phyloP scores from a whole-genome alignment of 306 rosid species.

The Lotus japonicus region DNA sequence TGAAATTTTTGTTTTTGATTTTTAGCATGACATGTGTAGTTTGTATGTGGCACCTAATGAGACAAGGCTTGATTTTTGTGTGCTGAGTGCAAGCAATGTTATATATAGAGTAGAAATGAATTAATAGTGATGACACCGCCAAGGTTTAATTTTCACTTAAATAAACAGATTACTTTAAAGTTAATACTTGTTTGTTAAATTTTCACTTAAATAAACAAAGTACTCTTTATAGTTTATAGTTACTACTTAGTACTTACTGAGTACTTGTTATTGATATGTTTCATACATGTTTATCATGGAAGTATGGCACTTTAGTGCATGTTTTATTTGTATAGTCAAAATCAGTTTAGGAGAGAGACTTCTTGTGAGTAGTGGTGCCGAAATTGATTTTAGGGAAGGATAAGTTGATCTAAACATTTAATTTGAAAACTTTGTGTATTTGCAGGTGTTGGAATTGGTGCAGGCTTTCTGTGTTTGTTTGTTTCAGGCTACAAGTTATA shows the following conservation, averaged over 20 bases:
- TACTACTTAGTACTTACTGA: no score
- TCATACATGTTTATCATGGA: background rate
- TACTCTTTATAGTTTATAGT: no score
- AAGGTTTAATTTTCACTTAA: background rate
- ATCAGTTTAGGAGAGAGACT: no score
- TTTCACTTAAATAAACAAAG: background rate
- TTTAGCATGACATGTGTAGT: background rate
- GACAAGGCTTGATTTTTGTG: background rate
- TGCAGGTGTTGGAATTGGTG: slow-evolving; percentile 43
- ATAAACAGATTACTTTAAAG: background rate
- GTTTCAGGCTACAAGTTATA: slow-evolving; percentile 26
- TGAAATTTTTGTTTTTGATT: background rate
- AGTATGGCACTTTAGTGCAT: no score
- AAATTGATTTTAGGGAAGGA: no score
- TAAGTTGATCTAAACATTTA: background rate
- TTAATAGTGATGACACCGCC: background rate
- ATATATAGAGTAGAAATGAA: background rate
- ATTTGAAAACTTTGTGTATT: background rate
- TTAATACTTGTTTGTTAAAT: background rate
- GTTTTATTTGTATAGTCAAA: no score
- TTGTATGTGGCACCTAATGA: background rate
- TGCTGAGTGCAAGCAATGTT: background rate
- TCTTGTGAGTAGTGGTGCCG: no score
- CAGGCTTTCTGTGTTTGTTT: slow-evolving; percentile 27
- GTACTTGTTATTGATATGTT: background rate